A percentile compares a stretch with the other conserved stretches of the same genome.
Evolutionary conservation across 2,329 filamentous ascomycete species (phyloP).

Genomic region (Stachybotrys elegans): DNA sequence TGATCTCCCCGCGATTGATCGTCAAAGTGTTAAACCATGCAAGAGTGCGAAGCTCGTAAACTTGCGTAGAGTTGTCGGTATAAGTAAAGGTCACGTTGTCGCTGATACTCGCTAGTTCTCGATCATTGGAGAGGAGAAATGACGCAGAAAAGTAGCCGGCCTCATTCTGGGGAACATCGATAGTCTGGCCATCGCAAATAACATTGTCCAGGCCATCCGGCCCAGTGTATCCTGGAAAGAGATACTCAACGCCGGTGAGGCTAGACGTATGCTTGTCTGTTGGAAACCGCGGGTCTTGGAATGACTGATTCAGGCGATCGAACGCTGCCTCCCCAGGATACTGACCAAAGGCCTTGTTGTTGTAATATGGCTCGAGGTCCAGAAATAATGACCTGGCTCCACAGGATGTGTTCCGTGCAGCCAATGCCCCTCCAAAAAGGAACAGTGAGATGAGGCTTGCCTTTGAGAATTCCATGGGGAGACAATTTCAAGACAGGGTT

Average conservation of each 20-base stretch:
- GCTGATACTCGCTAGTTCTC: slow-evolving; percentile 28
- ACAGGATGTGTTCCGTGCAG: neutral
- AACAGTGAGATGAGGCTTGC: neutral
- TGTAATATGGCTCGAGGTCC: slow-evolving; percentile 21
- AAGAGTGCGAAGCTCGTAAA: slow-evolving; percentile 35
- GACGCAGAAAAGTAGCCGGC: slow-evolving; percentile 34
- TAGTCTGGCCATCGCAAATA: slow-evolving; percentile 33
- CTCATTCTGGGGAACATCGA: slow-evolving; percentile 19
- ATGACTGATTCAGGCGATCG: slow-evolving; percentile 35
- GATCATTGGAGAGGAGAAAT: slow-evolving; percentile 36
- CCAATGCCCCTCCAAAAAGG: neutral
- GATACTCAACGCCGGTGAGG: slow-evolving; percentile 34
- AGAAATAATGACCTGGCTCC: neutral
- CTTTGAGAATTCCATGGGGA: neutral
- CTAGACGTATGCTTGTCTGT: slow-evolving; percentile 20
- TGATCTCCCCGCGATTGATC: slow-evolving; percentile 39
- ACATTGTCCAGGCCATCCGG: slow-evolving; percentile 33
- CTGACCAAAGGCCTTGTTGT: slow-evolving; percentile 42
- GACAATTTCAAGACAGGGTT: no score
- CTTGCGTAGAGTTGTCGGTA: slow-evolving; percentile 30
- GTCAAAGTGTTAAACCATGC: slow-evolving; percentile 38
- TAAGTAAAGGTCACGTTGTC: slow-evolving; percentile 37
- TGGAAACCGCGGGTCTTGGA: slow-evolving; percentile 30
- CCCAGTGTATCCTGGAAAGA: slow-evolving; percentile 33
- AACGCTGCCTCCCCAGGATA: slow-evolving; percentile 39